Evolutionary conservation across 1,139 yeast genomes (phyloP), one percentile per base, ranked within the genome.

Genomic region (Candida sp.): DNA sequence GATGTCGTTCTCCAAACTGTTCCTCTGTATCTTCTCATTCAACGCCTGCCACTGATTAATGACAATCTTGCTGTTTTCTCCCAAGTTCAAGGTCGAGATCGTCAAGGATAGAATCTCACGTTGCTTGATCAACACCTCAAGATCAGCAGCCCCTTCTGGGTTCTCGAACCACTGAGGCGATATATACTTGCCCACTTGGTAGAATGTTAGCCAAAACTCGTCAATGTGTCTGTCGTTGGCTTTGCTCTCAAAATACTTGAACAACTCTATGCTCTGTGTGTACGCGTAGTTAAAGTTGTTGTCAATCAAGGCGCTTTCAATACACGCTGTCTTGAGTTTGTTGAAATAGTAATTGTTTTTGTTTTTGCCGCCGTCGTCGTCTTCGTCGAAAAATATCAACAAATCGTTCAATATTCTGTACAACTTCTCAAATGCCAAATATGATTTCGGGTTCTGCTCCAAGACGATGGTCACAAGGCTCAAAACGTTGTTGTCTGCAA

Each of bases 141-240:
- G 52, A 22, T 53, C 59, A 5, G 30, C 12, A 6, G 22, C 28
- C 4, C 30, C 7, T 0, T 67, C 61, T 6, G 68, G 65, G 32
- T 63, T 65, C 34, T 58, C 65, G 48, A 69, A 71, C 85, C 85
- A 81, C 5, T 66, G 67, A 0, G 85, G 83, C 3, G 84, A 75
- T 9, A 77, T 66, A 57, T 65, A 83, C 58, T 81, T 81, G 2
- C 87, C 86, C 5, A 85, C 82, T 60, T 86, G 90, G 58, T 83
- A 85, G 51, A 85, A 79, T 0, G 86, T 78, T 43, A 80, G 70
- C 90, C 92, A 86, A 49, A 72, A 62, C 9, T 53, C 55, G n/a
- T 72, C 73, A 32, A 82, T 55, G 3, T 50, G 58, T 3, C 55
- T 47, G 5, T 50, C 53, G 11, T 43, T 23, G 12, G 17, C 4